phyloP scores from a whole-genome alignment of 2,329 filamentous ascomycete genomes.

The Penicillium capsulatum region DNA sequence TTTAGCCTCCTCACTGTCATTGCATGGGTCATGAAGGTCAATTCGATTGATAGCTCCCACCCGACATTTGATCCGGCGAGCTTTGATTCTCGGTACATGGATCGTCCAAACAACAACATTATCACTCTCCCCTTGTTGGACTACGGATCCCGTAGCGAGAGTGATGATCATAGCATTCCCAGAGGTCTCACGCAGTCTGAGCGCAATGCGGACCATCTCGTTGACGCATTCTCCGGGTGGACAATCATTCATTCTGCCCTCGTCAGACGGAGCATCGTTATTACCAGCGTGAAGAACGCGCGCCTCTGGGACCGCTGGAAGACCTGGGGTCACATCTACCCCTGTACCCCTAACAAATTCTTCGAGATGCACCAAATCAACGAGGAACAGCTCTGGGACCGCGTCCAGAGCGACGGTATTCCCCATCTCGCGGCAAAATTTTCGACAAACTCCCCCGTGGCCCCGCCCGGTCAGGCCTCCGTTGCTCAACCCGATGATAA shows the following conservation, averaged over 20 bases:
- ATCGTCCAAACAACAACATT: conserved; percentile 25
- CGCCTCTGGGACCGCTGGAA: conserved; percentile 6
- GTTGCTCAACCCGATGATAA: no score
- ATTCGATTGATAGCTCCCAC: conserved; percentile 13
- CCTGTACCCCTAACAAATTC: conserved; percentile 1
- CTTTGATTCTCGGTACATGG: conserved; percentile 23
- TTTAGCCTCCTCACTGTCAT: conserved; percentile 9
- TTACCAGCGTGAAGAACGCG: conserved; percentile 10
- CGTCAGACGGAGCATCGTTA: conserved; percentile 32
- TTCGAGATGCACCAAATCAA: conserved; percentile 5
- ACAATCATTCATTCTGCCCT: conserved; percentile 28
- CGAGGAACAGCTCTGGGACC: neutral
- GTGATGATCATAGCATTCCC: conserved; percentile 22
- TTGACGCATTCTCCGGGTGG: conserved; percentile 41
- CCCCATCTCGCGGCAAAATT: no score
- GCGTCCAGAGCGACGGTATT: neutral
- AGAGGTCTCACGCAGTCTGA: conserved; percentile 26
- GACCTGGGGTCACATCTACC: conserved; percentile 13
- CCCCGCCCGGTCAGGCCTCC: no score
- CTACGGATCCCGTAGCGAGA: conserved; percentile 28
- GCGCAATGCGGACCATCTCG: conserved; percentile 35
- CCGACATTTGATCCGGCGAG: conserved; percentile 11
- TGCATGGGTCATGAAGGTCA: conserved; percentile 24
- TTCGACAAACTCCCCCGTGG: no score
- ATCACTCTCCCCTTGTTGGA: conserved; percentile 28